Evolutionary conservation across 2,329 filamentous ascomycete species (phyloP).

Genomic region (Stagonosporopsis chrysanthemi): DNA sequence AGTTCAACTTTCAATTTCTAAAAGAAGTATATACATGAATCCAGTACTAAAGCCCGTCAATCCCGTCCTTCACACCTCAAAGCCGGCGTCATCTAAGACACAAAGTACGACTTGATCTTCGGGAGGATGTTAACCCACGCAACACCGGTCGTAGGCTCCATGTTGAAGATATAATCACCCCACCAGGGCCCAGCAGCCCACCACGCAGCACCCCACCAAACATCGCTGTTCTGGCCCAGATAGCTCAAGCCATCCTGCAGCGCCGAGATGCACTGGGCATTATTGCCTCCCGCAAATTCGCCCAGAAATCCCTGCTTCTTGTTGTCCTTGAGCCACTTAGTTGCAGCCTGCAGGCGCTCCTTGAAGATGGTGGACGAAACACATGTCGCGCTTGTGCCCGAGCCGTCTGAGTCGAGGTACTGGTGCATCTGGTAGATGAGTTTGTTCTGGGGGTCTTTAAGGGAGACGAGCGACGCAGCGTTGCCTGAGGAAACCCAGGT

Average conservation of each 20-base stretch:
- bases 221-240: constrained; percentile 58
- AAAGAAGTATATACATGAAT: constrained; percentile 9
- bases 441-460: constrained; percentile 62
- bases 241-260: constrained; percentile 59
- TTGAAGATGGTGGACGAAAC: constrained; percentile 62
- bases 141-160: constrained; percentile 58
- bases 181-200: constrained; percentile 65
- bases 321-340: constrained; percentile 62
- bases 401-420: constrained; percentile 65
- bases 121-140: constrained; percentile 51
- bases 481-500: constrained; percentile 61
- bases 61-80: not conserved
- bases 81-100: constrained; percentile 2
- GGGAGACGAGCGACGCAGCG: constrained; percentile 52
- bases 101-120: constrained; percentile 48
- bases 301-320: constrained; percentile 62
- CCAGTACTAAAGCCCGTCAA: not conserved
- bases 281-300: constrained; percentile 63
- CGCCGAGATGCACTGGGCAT: constrained; percentile 59
- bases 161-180: constrained; percentile 57
- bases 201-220: constrained; percentile 63
- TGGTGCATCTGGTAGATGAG: constrained; percentile 69
- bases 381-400: constrained; percentile 60
- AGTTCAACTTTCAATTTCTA: not conserved
- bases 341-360: constrained; percentile 60